Evolutionary conservation across 495 filamentous ascomycete genomes (phyloP).

Genomic region (Collariella sp.): DNA sequence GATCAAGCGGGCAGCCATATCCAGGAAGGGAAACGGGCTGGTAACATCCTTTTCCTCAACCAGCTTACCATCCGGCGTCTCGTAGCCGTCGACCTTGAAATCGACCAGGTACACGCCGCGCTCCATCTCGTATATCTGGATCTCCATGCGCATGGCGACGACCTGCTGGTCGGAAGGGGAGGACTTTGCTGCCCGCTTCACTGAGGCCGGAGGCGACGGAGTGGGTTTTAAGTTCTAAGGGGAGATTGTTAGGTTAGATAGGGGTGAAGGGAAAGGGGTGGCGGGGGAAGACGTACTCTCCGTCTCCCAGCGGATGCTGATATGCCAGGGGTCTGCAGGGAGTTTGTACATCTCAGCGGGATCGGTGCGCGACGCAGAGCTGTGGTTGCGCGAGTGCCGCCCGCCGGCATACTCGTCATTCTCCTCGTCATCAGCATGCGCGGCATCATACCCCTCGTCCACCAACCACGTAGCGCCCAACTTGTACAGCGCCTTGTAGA

Average conservation of each 20-base stretch:
- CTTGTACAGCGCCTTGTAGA: slow-evolving; percentile 80
- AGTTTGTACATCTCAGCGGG: slow-evolving; percentile 53
- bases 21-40: slow-evolving; percentile 69
- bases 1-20: slow-evolving; percentile 63
- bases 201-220: slow-evolving; percentile 28
- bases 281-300: slow-evolving; percentile 56
- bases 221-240: slow-evolving; percentile 31
- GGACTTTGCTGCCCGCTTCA: slow-evolving; percentile 28
- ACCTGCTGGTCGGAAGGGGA: slow-evolving; percentile 42
- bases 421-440: slow-evolving; percentile 24
- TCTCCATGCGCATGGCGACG: slow-evolving; percentile 80
- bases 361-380: slow-evolving; percentile 19
- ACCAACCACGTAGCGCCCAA: slow-evolving; percentile 80
- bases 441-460: slow-evolving; percentile 45
- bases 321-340: slow-evolving; percentile 92
- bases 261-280: background rate
- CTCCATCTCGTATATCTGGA: slow-evolving; percentile 95
- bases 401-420: slow-evolving; percentile 15
- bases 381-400: slow-evolving; percentile 12
- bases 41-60: slow-evolving; percentile 66
- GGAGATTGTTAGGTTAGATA: slow-evolving; percentile 11
- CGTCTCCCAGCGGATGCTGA: slow-evolving; percentile 78
- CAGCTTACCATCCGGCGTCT: slow-evolving; percentile 53
- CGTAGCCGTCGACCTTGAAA: slow-evolving; percentile 98
- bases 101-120: slow-evolving; percentile 90